Conservation (phyloP, 208 protist genomes). For the Leptomonas seymouri region DNA sequence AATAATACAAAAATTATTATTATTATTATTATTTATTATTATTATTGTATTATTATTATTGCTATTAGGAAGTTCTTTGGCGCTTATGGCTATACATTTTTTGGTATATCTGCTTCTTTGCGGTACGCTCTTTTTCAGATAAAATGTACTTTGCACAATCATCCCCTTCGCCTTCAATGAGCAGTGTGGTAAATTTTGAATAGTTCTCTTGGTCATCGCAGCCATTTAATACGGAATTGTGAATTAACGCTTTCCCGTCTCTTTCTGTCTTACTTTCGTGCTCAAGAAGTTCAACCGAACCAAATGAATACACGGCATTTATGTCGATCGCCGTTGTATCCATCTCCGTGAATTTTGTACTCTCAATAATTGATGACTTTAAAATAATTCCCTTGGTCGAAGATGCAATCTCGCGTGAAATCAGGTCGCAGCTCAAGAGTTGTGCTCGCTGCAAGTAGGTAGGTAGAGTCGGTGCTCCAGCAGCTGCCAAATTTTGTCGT, state of each 20-base stretch:
- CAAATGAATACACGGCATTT: neutral
- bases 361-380: neutral
- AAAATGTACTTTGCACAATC: slow-evolving; percentile 11
- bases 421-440: slow-evolving; percentile 14
- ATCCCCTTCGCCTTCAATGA: neutral
- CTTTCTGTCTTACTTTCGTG: neutral
- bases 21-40: too few relatives aligned
- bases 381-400: too few relatives aligned
- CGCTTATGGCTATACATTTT: slow-evolving; percentile 2
- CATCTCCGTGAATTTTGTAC: neutral
- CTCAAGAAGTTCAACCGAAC: neutral
- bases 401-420: neutral
- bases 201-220: neutral
- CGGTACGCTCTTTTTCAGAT: slow-evolving; percentile 5
- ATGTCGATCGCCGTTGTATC: neutral
- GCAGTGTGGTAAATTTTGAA: neutral
- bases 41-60: too few relatives aligned
- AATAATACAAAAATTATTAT: too few relatives aligned
- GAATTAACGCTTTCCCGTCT: too few relatives aligned
- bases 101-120: slow-evolving; percentile 10
- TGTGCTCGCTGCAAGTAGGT: slow-evolving; percentile 7
- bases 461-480: neutral
- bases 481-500: slow-evolving; percentile 5
- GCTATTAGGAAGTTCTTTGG: neutral
- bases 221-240: neutral